Evolutionary conservation across 2,329 filamentous ascomycete species (phyloP).

Genomic region (Penicillium brevicompactum): DNA sequence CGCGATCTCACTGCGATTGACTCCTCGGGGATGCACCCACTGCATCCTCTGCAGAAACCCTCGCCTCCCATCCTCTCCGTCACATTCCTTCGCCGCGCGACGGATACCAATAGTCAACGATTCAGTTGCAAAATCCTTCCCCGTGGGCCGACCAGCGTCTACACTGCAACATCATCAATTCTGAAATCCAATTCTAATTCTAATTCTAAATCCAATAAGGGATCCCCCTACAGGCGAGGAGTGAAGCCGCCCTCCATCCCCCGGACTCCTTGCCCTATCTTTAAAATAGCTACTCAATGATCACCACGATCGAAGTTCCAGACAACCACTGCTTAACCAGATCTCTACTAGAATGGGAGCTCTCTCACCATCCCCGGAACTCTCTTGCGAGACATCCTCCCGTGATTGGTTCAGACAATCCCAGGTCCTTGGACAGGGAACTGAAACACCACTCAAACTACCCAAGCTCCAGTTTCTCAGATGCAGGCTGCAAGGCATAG

Average conservation of each 20-base stretch:
- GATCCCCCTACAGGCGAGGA: no score
- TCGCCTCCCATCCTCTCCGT: constrained; percentile 17
- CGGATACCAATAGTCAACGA: constrained; percentile 6
- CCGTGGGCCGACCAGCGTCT: neutral
- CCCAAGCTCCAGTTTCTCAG: constrained; percentile 6
- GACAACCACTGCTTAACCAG: neutral
- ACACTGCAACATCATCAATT: neutral
- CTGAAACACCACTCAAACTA: constrained; percentile 16
- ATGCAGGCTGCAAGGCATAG: constrained; percentile 27
- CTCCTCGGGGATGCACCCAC: neutral
- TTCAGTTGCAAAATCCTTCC: neutral
- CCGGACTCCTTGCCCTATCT: neutral
- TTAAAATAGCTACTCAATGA: neutral
- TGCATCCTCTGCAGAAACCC: constrained; percentile 16
- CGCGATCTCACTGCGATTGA: constrained; percentile 1
- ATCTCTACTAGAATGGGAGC: neutral
- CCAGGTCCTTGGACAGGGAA: constrained; percentile 8
- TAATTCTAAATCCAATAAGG: neutral
- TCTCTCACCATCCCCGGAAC: neutral
- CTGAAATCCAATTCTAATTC: neutral
- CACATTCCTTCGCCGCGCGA: constrained; percentile 20
- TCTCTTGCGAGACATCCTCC: neutral
- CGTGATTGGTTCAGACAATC: constrained; percentile 11
- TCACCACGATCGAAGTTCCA: neutral
- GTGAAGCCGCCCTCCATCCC: no score